Evolutionary conservation across 345 rosid genomes (phyloP).

Genomic region (Populus euphratica): DNA sequence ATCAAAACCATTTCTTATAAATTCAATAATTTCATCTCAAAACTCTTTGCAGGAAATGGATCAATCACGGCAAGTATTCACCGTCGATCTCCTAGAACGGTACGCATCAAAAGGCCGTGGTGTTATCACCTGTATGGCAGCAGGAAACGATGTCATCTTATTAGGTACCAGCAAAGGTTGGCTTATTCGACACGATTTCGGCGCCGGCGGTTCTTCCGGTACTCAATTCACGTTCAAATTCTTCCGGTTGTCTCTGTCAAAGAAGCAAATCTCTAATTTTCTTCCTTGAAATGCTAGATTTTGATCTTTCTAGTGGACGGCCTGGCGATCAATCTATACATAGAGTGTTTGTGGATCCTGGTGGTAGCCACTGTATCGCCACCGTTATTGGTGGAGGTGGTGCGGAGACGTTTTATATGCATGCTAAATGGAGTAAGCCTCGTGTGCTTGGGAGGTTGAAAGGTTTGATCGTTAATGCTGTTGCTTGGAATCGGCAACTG

Average conservation of each 20-base stretch:
- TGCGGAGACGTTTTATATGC: conserved; percentile 82
- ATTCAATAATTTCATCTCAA: too few species aligned
- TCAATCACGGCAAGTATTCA: conserved; percentile 70
- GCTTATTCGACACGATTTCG: conserved; percentile 87
- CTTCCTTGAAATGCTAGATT: conserved; percentile 38
- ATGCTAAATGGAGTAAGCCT: conserved; percentile 94
- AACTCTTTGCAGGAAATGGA: conserved; percentile 41
- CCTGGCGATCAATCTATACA: conserved; percentile 88
- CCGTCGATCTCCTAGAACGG: conserved; percentile 87
- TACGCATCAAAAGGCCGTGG: conserved; percentile 89
- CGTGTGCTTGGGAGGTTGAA: conserved; percentile 69
- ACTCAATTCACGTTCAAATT: not conserved
- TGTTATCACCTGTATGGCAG: conserved; percentile 86
- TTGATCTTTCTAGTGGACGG: conserved; percentile 83
- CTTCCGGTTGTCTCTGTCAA: too few species aligned
- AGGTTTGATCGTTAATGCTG: conserved; percentile 81
- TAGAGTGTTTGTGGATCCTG: conserved; percentile 93
- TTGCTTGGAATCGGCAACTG: conserved; percentile 93
- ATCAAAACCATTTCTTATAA: too few species aligned
- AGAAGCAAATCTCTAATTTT: not conserved
- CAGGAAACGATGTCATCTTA: conserved; percentile 91
- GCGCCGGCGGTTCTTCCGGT: conserved; percentile 79
- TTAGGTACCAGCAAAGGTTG: conserved; percentile 94
- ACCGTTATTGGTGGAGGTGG: conserved; percentile 77
- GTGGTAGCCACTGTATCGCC: conserved; percentile 93